Conservation (phyloP, 2,329 filamentous ascomycete species). For the Albifimbria verrucaria region DNA sequence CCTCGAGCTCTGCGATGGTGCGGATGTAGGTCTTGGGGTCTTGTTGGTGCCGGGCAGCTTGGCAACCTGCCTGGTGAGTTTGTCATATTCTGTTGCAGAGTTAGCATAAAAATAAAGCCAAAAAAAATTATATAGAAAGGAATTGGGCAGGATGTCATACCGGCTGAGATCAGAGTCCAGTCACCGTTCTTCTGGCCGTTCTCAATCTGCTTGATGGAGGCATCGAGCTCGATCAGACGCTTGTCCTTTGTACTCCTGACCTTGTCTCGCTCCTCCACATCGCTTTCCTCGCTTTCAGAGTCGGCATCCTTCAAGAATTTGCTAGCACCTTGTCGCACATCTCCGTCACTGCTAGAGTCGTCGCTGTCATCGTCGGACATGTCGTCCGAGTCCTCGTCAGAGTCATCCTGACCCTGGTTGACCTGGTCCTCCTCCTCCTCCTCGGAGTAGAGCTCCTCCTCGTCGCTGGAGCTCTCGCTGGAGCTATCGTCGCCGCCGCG, state of each 20-base stretch:
- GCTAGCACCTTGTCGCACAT: constrained; percentile 57
- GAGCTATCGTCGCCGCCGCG: constrained; percentile 89
- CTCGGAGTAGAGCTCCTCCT: constrained; percentile 84
- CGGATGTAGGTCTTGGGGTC: constrained; percentile 92
- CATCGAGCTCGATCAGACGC: constrained; percentile 88
- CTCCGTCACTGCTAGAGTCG: constrained; percentile 4
- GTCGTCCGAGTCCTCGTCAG: constrained; percentile 32
- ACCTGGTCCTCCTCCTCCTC: constrained; percentile 43
- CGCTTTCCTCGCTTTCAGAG: constrained; percentile 79
- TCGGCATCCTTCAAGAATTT: constrained; percentile 77
- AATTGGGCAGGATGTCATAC: constrained; percentile 41
- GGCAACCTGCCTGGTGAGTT: constrained; percentile 80
- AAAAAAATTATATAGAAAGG: background rate
- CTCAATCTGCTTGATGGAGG: constrained; percentile 85
- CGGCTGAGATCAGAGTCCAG: constrained; percentile 87
- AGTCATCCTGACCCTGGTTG: constrained; percentile 34
- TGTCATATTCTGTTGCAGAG: constrained; percentile 73
- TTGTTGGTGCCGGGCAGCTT: constrained; percentile 76
- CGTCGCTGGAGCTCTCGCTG: constrained; percentile 90
- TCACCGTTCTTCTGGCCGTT: constrained; percentile 98
- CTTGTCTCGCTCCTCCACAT: constrained; percentile 79
- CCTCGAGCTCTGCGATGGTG: constrained; percentile 88
- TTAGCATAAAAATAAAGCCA: background rate
- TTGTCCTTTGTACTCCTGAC: constrained; percentile 99
- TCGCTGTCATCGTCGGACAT: constrained; percentile 15